Evolutionary conservation across 176 grass and related monocot genomes (phyloP).

Genomic region (Musa beccarii): DNA sequence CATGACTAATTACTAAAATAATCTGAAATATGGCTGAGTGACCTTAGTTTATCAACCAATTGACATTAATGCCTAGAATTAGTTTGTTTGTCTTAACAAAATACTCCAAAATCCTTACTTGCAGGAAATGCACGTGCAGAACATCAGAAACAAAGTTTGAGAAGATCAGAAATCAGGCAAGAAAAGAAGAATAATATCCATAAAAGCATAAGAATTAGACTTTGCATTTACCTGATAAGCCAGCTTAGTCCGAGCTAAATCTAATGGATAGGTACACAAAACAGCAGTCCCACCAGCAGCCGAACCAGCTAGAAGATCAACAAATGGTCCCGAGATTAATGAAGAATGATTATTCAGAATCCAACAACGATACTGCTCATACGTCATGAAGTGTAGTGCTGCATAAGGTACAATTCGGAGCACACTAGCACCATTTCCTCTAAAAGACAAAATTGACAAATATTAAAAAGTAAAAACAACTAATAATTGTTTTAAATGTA

Average conservation of each 20-base stretch:
- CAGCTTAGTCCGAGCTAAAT: conserved; percentile 89
- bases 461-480: conserved; percentile 1
- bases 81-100: too few relatives aligned
- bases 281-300: conserved; percentile 89
- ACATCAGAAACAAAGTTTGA: too few relatives aligned
- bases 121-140: too few relatives aligned
- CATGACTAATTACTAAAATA: too few relatives aligned
- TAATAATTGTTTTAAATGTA: not conserved
- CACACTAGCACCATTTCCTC: conserved; percentile 95
- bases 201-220: not conserved
- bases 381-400: conserved; percentile 90
- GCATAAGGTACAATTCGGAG: conserved; percentile 92
- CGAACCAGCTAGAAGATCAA: conserved; percentile 90
- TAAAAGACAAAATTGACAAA: conserved; percentile 29
- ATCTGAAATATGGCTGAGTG: too few relatives aligned
- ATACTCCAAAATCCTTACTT: not conserved
- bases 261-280: conserved; percentile 88
- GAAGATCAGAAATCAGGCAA: too few relatives aligned
- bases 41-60: too few relatives aligned
- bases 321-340: conserved; percentile 59
- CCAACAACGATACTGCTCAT: conserved; percentile 83
- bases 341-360: conserved; percentile 79
- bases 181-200: not conserved
- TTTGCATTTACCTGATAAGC: conserved; percentile 59
- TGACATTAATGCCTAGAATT: too few relatives aligned